Conservation (phyloP, 2,329 filamentous ascomycete species). For the Venturia effusa region DNA sequence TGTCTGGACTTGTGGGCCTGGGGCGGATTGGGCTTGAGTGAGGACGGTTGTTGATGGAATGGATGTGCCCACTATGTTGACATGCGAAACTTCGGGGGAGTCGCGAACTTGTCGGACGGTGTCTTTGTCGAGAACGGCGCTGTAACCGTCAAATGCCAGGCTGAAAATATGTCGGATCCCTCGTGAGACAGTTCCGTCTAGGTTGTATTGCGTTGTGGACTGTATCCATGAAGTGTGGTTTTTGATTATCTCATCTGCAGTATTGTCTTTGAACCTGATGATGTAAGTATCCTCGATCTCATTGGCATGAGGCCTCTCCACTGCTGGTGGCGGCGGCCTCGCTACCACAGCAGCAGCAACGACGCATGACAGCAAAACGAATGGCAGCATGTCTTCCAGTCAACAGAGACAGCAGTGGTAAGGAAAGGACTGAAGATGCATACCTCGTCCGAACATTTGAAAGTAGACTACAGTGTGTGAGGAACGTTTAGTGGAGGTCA, state of each 20-base stretch:
- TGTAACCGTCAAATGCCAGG: constrained; percentile 9
- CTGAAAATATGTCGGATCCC: constrained; percentile 1
- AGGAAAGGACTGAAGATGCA: neutral
- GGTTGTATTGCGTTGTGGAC: neutral
- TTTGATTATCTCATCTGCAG: neutral
- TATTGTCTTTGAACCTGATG: constrained; percentile 4
- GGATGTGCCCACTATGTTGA: constrained; percentile 2
- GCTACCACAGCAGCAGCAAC: neutral
- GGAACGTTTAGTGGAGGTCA: neutral
- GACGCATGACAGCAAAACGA: constrained; percentile 1
- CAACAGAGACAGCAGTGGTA: neutral
- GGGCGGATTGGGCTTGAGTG: neutral
- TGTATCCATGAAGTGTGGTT: constrained; percentile 6
- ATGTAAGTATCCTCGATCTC: constrained; percentile 7
- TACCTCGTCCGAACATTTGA: neutral
- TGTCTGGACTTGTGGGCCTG: neutral
- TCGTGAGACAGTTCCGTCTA: constrained; percentile 5
- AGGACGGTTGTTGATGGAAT: neutral
- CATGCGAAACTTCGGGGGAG: neutral
- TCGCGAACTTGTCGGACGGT: neutral
- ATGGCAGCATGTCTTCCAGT: neutral
- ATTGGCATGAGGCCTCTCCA: neutral
- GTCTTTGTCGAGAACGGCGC: constrained; percentile 4
- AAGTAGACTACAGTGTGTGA: neutral
- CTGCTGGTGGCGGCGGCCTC: constrained; percentile 1